Conservation (phyloP, 495 filamentous ascomycete genomes). For the Penicillium cosmopolitanum region DNA sequence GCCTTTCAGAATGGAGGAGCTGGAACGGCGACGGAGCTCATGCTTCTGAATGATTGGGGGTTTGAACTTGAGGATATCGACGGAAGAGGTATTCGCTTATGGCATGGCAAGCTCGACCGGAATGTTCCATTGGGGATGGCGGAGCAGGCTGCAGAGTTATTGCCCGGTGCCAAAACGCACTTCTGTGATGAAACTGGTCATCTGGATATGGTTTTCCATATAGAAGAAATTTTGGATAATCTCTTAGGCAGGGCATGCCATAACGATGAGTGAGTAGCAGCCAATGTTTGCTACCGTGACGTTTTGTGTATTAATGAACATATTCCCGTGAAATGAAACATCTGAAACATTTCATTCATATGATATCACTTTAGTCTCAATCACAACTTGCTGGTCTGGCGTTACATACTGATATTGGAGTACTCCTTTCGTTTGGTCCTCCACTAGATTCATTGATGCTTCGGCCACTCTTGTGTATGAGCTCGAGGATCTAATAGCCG, state of each 20-base stretch:
- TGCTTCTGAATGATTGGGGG: constrained; percentile 14
- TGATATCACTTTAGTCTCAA: neutral
- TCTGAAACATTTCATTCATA: neutral
- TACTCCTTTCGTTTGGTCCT: neutral
- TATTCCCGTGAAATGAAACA: too few relatives aligned
- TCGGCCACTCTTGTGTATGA: neutral
- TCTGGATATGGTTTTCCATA: constrained; percentile 11
- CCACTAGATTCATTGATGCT: neutral
- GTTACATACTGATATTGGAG: neutral
- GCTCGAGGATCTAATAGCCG: neutral
- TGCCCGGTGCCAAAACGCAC: constrained; percentile 5
- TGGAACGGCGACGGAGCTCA: constrained; percentile 9
- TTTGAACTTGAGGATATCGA: constrained; percentile 11
- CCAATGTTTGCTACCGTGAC: neutral
- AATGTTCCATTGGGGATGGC: constrained; percentile 18
- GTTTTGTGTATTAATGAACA: neutral
- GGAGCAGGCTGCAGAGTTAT: constrained; percentile 8
- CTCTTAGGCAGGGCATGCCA: constrained; percentile 1
- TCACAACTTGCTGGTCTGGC: neutral
- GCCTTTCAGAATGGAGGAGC: constrained; percentile 13
- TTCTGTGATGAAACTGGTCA: constrained; percentile 11
- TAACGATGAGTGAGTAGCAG: neutral
- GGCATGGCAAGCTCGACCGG: constrained; percentile 16
- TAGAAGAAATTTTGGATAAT: constrained; percentile 10
- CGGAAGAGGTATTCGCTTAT: constrained; percentile 9